A percentile compares a stretch with the other conserved stretches of the same genome.
These are phyloP conservation scores for Cyclostephanos tholiformis DNA, from an alignment of 108 stramenopile species.

Conservation along the genomic window DNA sequence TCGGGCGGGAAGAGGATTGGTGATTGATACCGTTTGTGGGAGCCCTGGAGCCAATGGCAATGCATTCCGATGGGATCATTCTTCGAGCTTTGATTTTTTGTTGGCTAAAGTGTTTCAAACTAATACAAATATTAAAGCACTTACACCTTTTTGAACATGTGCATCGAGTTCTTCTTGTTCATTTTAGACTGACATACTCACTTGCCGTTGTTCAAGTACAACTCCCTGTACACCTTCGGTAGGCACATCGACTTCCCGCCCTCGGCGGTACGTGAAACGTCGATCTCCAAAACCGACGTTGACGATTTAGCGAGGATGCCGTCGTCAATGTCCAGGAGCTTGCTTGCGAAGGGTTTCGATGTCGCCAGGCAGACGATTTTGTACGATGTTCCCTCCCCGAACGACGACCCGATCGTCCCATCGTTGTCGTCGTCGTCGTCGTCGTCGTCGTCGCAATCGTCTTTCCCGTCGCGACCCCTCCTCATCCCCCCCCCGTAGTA, in stretches of 20 bases:
- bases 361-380: slow-evolving; percentile 43
- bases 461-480: too few species aligned
- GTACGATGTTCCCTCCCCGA: slow-evolving; percentile 15
- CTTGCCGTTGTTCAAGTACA: slow-evolving; percentile 44
- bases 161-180: too few species aligned
- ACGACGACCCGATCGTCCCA: too few species aligned
- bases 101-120: too few species aligned
- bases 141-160: too few species aligned
- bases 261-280: slow-evolving; percentile 29
- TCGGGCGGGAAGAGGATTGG: too few species aligned
- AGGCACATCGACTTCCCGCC: slow-evolving; percentile 44
- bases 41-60: too few species aligned
- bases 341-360: slow-evolving; percentile 47
- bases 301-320: slow-evolving; percentile 39
- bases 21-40: too few species aligned
- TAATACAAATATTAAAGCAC: too few species aligned
- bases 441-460: slow-evolving; percentile 5
- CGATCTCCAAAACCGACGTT: slow-evolving; percentile 46
- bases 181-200: too few species aligned
- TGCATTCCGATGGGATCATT: too few species aligned
- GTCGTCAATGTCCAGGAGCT: slow-evolving; percentile 45
- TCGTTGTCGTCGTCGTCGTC: not conserved
- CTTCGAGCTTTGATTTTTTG: too few species aligned
- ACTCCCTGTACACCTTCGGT: slow-evolving; percentile 41
- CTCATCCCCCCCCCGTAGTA: not conserved